Evolutionary conservation across 805 yeast species (phyloP), one percentile per base, ranked within the genome.

Genomic region (Kazachstania psychrophila): DNA sequence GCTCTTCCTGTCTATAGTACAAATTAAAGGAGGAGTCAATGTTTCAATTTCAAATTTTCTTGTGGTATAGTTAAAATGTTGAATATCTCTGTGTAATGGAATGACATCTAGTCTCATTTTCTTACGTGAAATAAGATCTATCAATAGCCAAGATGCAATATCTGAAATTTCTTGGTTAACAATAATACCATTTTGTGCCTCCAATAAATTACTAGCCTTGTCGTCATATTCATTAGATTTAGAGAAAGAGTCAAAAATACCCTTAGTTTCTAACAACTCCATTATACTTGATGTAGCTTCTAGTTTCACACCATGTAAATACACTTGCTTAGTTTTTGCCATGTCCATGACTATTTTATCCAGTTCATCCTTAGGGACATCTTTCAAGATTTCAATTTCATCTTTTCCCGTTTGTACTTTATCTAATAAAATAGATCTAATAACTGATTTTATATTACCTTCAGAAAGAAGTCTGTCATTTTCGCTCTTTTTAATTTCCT

Each of bases 11-110:
- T 33, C 42, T 31, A 27, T 45, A 9, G 31, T 14, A 17, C 36
- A 23, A 77, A 74, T 51, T 74, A 94, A 52, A 77, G 79, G 49
- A 71, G 85, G 33, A 73, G 69, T 54, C 68, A 77, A 28, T 69
- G 58, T 44, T n/a, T 46, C 74, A 44, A 79, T 73, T 42, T 84
- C 94, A 28, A 83, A 71, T 14, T 74, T 65, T 43, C 95, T 70
- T 1, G 95, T 81, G 27, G 79, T 80, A 52, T 87, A 88, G 10
- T 84, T 79, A 24, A 69, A 65, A 35, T 72, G 66, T n/a, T 69
- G 54, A 15, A 58, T 56, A 12, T 62, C 66, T 39, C 73, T 66
- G 8, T 69, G 59, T 36, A 70, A 70, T 46, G 82, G 84, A 16
- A 82, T 66, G 31, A 79, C 65, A 4, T 68, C 66, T 3, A 79